Evolutionary conservation across 2,329 filamentous ascomycete species (phyloP).

Genomic region (Lecanosticta acicola): DNA sequence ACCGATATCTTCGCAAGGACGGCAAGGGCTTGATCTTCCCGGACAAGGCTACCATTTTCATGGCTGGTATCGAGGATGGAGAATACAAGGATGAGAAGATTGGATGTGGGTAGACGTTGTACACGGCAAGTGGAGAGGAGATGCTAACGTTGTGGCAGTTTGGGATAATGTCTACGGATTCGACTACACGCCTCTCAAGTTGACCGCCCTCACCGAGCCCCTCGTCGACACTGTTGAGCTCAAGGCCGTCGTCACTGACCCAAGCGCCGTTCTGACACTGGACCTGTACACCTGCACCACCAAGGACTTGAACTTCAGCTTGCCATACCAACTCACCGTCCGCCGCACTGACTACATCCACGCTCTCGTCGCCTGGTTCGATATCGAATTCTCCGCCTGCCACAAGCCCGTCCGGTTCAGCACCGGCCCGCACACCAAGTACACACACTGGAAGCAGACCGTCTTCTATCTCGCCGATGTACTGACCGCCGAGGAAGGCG

Average conservation of each 20-base stretch:
- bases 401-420: slow-evolving; percentile 97
- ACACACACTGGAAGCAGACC: slow-evolving; percentile 99
- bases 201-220: slow-evolving; percentile 87
- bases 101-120: slow-evolving; percentile 65
- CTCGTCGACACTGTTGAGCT: slow-evolving; percentile 97
- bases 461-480: slow-evolving; percentile 96
- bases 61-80: slow-evolving; percentile 95
- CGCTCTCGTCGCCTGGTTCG: slow-evolving; percentile 96
- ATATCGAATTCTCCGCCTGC: slow-evolving; percentile 96
- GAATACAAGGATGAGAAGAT: slow-evolving; percentile 99
- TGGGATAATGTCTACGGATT: slow-evolving; percentile 99
- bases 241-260: slow-evolving; percentile 94
- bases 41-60: slow-evolving; percentile 96
- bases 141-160: slow-evolving; percentile 52
- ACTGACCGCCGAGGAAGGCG: slow-evolving; percentile 81
- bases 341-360: slow-evolving; percentile 93
- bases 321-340: slow-evolving; percentile 67
- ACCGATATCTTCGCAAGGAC: slow-evolving; percentile 79
- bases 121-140: slow-evolving; percentile 10
- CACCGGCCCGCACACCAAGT: slow-evolving; percentile 95
- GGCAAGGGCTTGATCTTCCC: slow-evolving; percentile 82
- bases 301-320: slow-evolving; percentile 76
- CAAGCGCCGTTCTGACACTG: slow-evolving; percentile 74
- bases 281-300: slow-evolving; percentile 91
- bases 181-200: slow-evolving; percentile 89